Conservation (phyloP, 257 asterid genomes). For the Penstemon newberryi region DNA sequence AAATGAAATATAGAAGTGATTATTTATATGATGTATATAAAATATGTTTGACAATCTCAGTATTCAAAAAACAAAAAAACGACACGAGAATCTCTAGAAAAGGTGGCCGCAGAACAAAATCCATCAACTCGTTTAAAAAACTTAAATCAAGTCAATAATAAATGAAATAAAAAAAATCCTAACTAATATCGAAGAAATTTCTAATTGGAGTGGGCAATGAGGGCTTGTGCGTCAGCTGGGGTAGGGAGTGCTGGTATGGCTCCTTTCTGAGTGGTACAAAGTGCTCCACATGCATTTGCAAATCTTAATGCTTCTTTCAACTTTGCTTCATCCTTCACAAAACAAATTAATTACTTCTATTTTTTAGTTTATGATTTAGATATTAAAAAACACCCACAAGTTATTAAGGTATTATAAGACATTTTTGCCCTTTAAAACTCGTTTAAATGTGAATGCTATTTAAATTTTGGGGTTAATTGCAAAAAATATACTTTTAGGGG, state of each 20-base stretch:
- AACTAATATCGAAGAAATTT: background rate
- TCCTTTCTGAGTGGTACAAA: constrained; percentile 87
- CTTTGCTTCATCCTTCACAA: constrained; percentile 63
- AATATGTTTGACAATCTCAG: too few relatives aligned
- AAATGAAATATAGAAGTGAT: too few relatives aligned
- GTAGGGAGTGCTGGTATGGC: constrained; percentile 97
- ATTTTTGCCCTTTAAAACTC: too few relatives aligned
- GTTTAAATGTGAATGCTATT: too few relatives aligned
- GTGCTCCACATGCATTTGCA: constrained; percentile 95
- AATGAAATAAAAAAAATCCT: background rate
- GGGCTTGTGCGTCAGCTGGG: constrained; percentile 46
- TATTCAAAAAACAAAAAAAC: too few relatives aligned
- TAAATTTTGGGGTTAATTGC: too few relatives aligned
- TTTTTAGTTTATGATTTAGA: constrained; percentile 2
- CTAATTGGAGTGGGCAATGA: constrained; percentile 28
- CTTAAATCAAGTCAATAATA: background rate
- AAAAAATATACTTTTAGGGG: too few relatives aligned
- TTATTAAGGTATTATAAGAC: background rate
- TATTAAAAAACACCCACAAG: too few relatives aligned
- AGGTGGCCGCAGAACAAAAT: too few relatives aligned
- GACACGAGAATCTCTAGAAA: too few relatives aligned
- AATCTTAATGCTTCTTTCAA: constrained; percentile 77
- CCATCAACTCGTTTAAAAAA: background rate
- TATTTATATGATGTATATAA: too few relatives aligned
- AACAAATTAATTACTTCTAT: constrained; percentile 34